Evolutionary conservation across 148 eudicot species (phyloP).

Genomic region (Camellia sinensis): DNA sequence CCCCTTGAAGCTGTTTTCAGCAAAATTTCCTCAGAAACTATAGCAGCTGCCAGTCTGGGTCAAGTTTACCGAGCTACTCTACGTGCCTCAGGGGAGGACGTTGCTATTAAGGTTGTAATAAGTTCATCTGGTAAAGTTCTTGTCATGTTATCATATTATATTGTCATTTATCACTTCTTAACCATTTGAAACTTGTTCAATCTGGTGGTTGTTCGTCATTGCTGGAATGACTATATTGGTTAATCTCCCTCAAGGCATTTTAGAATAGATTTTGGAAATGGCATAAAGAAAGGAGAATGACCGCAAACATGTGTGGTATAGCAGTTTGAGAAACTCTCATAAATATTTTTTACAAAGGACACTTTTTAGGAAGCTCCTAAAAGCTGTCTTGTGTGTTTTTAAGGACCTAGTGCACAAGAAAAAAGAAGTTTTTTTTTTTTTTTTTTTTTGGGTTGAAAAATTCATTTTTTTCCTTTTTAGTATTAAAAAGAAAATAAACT

Average conservation of each 20-base stretch:
- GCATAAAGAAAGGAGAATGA: neutral
- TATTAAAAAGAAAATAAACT: neutral
- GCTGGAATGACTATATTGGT: neutral
- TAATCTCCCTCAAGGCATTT: neutral
- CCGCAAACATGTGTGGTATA: neutral
- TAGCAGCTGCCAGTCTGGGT: slow-evolving; percentile 98
- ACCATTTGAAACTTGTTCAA: neutral
- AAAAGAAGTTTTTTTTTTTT: neutral
- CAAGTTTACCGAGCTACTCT: slow-evolving; percentile 97
- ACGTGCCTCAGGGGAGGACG: slow-evolving; percentile 87
- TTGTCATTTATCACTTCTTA: neutral
- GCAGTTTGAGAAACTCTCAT: neutral
- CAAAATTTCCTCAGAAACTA: slow-evolving; percentile 84
- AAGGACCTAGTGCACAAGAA: neutral
- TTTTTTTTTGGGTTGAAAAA: neutral
- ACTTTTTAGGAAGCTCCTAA: neutral
- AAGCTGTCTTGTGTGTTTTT: neutral
- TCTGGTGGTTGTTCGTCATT: neutral
- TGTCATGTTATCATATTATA: neutral
- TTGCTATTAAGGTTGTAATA: slow-evolving; percentile 83
- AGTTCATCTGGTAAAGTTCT: slow-evolving; percentile 12
- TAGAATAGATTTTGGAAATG: neutral
- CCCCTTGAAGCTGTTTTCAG: slow-evolving; percentile 96
- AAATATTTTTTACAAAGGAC: neutral
- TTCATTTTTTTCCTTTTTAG: slow-evolving; percentile 4